Conservation (phyloP, 2,329 filamentous ascomycete genomes). For the Didymella lethalis region DNA sequence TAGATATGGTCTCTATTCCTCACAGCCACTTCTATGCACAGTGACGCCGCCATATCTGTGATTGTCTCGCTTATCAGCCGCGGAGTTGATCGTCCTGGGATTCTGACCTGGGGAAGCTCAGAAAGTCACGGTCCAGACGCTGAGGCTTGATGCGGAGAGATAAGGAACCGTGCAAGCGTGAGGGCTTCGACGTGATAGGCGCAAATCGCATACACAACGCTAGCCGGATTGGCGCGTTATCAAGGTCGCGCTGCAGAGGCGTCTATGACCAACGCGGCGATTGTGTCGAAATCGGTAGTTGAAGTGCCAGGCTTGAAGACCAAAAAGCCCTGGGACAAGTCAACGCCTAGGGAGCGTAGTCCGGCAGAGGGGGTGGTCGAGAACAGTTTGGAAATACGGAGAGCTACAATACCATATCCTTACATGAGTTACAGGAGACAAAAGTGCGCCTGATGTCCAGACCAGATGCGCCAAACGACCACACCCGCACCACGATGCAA, state of each 20-base stretch:
- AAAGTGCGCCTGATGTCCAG: conserved; percentile 25
- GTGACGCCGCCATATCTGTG: conserved; percentile 11
- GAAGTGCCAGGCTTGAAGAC: neutral
- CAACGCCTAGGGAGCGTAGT: neutral
- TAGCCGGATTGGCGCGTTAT: conserved; percentile 21
- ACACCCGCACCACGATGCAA: conserved; percentile 1
- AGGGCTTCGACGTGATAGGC: conserved; percentile 14
- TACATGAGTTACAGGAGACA: conserved; percentile 9
- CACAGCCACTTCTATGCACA: conserved; percentile 9
- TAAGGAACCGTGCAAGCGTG: conserved; percentile 23
- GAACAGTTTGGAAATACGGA: conserved; percentile 7
- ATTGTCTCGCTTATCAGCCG: conserved; percentile 12
- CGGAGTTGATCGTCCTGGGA: neutral
- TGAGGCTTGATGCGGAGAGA: conserved; percentile 26
- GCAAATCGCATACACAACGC: conserved; percentile 13
- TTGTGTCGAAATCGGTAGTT: neutral
- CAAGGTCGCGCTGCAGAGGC: neutral
- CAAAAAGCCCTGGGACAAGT: neutral
- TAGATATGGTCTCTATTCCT: conserved; percentile 1
- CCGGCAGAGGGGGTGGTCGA: neutral
- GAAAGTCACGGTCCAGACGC: conserved; percentile 12
- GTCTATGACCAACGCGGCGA: neutral
- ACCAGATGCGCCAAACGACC: conserved; percentile 21
- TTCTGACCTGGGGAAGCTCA: conserved; percentile 19
- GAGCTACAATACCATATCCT: conserved; percentile 14